Percentiles rank a stretch among this genome's conserved stretches.
Evolutionary conservation across 2,329 filamentous ascomycete species (phyloP).

Genomic region (Cladophialophora carrionii): DNA sequence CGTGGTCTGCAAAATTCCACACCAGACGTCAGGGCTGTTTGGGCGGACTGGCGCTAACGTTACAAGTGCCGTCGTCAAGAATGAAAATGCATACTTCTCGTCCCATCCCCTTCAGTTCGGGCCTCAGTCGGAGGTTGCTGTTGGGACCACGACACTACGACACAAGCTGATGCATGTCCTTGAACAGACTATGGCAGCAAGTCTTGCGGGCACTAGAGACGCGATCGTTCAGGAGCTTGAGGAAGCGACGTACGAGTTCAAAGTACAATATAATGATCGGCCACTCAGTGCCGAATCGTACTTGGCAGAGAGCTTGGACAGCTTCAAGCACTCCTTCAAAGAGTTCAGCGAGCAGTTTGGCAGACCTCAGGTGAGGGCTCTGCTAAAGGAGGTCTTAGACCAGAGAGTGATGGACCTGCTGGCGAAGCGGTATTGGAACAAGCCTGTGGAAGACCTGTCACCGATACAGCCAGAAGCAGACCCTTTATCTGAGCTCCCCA

Average conservation of each 20-base stretch:
- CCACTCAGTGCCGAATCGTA: constrained; percentile 95
- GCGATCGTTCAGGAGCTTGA: constrained; percentile 93
- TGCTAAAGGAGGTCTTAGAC: constrained; percentile 90
- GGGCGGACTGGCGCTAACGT: constrained; percentile 81
- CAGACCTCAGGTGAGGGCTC: constrained; percentile 80
- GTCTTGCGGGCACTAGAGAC: constrained; percentile 83
- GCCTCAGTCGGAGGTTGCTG: constrained; percentile 68
- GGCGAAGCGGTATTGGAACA: constrained; percentile 96
- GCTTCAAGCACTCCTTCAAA: constrained; percentile 98
- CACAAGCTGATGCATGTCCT: constrained; percentile 97
- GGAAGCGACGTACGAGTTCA: constrained; percentile 97
- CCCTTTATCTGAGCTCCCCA: constrained; percentile 75
- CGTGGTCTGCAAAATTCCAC: constrained; percentile 81
- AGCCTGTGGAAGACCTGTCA: constrained; percentile 82
- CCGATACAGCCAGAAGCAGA: constrained; percentile 69
- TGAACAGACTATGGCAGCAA: constrained; percentile 95
- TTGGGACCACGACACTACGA: constrained; percentile 82
- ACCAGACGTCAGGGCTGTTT: constrained; percentile 69
- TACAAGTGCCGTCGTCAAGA: constrained; percentile 77
- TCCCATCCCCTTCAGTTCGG: constrained; percentile 81
- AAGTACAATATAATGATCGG: constrained; percentile 98
- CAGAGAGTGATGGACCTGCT: constrained; percentile 92
- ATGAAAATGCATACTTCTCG: constrained; percentile 85
- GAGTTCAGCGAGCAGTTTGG: constrained; percentile 89
- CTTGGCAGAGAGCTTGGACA: constrained; percentile 89